These are phyloP conservation scores for Malassezia yamatoensis DNA, from an alignment of 1,284 basidiomycete species.

Conservation along the genomic window DNA sequence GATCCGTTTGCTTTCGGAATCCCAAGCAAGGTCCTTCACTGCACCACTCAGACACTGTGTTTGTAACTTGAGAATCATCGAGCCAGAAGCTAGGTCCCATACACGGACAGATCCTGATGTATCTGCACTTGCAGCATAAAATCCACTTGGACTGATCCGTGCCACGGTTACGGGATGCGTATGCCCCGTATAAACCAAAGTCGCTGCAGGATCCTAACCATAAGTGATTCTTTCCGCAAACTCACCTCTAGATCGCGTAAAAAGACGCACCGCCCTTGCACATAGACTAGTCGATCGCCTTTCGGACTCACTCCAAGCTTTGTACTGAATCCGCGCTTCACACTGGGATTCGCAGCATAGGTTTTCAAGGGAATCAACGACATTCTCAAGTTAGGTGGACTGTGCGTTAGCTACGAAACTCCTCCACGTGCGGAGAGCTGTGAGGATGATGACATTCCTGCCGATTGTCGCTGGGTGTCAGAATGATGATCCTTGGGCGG, in stretches of 20 bases:
- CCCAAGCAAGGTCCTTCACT: slow-evolving; percentile 90
- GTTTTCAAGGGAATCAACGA: slow-evolving; percentile 4
- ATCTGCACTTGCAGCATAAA: slow-evolving; percentile 71
- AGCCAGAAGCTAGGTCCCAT: slow-evolving; percentile 85
- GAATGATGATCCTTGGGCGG: slow-evolving; percentile 40
- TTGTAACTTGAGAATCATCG: slow-evolving; percentile 65
- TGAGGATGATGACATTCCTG: slow-evolving; percentile 18
- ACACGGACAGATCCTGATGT: slow-evolving; percentile 55
- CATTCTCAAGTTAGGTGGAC: slow-evolving; percentile 11
- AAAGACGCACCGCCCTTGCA: slow-evolving; percentile 68
- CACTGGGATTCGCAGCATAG: slow-evolving; percentile 35
- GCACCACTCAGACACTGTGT: slow-evolving; percentile 65
- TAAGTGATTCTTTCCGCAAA: slow-evolving; percentile 24
- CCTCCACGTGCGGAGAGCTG: not conserved
- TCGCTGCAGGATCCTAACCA: slow-evolving; percentile 47
- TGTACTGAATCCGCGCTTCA: slow-evolving; percentile 59
- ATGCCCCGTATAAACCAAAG: slow-evolving; percentile 63
- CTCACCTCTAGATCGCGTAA: slow-evolving; percentile 16
- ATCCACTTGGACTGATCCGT: slow-evolving; percentile 82
- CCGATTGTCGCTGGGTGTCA: slow-evolving; percentile 32
- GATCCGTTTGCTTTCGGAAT: slow-evolving; percentile 80
- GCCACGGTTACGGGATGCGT: slow-evolving; percentile 76
- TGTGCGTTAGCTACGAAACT: not conserved
- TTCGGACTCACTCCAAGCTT: slow-evolving; percentile 64
- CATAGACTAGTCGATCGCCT: slow-evolving; percentile 67